phyloP scores from a whole-genome alignment of 2,329 filamentous ascomycete genomes.

The Talaromyces sp. region DNA sequence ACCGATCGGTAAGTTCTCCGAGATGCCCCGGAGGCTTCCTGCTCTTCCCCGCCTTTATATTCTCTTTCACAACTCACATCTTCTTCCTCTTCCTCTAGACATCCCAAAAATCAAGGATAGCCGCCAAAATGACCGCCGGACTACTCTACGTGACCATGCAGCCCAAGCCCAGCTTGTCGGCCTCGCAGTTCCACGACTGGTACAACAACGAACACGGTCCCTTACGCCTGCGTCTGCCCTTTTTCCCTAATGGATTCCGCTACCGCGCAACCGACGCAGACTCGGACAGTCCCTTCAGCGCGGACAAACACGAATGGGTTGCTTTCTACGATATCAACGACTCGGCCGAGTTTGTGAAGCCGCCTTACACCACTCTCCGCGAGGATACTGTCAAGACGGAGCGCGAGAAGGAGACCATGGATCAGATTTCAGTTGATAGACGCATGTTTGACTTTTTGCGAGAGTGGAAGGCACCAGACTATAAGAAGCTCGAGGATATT shows the following conservation, averaged over 20 bases:
- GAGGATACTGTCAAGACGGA: slow-evolving; percentile 50
- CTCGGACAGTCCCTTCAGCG: slow-evolving; percentile 20
- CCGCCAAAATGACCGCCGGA: slow-evolving; percentile 47
- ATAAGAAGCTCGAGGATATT: slow-evolving; percentile 57
- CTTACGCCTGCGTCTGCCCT: slow-evolving; percentile 68
- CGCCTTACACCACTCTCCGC: slow-evolving; percentile 58
- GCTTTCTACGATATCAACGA: slow-evolving; percentile 77
- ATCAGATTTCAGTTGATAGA: slow-evolving; percentile 64
- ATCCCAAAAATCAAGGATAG: background rate
- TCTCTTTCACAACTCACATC: background rate
- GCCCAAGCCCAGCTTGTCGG: slow-evolving; percentile 61
- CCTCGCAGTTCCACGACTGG: slow-evolving; percentile 79
- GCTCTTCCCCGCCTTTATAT: background rate
- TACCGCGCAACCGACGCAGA: slow-evolving; percentile 64
- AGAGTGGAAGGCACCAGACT: slow-evolving; percentile 52
- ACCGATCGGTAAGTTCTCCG: background rate
- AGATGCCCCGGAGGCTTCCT: background rate
- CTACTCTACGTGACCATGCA: slow-evolving; percentile 86
- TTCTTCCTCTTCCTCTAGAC: background rate
- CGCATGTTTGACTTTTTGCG: slow-evolving; percentile 65
- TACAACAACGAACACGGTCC: slow-evolving; percentile 94
- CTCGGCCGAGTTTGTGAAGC: slow-evolving; percentile 65
- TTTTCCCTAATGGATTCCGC: slow-evolving; percentile 72
- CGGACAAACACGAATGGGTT: slow-evolving; percentile 63
- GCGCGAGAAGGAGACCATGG: slow-evolving; percentile 58